Conservation (phyloP, 2,329 filamentous ascomycete species). For the Boeremia lycopersici region DNA sequence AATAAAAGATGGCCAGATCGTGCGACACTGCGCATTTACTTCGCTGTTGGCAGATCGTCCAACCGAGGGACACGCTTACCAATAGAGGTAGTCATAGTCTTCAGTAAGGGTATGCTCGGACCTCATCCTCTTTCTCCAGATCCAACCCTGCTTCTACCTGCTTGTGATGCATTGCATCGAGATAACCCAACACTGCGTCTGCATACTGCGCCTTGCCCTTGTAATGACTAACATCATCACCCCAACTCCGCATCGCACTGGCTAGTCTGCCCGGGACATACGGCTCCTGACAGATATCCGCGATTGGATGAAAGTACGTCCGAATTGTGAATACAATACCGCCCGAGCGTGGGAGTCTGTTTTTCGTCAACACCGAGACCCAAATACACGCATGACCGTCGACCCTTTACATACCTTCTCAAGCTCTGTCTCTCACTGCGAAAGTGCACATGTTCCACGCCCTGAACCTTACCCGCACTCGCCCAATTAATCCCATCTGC, state of each 20-base stretch:
- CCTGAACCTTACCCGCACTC: slow-evolving; percentile 70
- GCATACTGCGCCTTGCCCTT: slow-evolving; percentile 79
- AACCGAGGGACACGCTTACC: slow-evolving; percentile 6
- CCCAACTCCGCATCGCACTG: slow-evolving; percentile 81
- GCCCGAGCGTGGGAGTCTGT: slow-evolving; percentile 52
- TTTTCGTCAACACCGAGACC: background rate
- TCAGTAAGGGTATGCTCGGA: slow-evolving; percentile 65
- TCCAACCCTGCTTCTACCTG: slow-evolving; percentile 73
- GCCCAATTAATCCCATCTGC: slow-evolving; percentile 55
- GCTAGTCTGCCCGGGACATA: slow-evolving; percentile 80
- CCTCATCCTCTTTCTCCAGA: slow-evolving; percentile 61
- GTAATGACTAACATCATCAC: slow-evolving; percentile 75
- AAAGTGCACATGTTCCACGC: slow-evolving; percentile 76
- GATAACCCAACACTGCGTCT: slow-evolving; percentile 74
- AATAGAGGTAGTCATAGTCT: background rate
- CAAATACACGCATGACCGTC: background rate
- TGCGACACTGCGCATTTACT: slow-evolving; percentile 20
- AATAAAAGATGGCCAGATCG: background rate
- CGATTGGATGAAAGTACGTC: slow-evolving; percentile 78
- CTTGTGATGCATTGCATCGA: slow-evolving; percentile 75
- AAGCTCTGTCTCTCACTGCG: slow-evolving; percentile 76
- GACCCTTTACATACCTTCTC: slow-evolving; percentile 52
- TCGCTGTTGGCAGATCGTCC: slow-evolving; percentile 9
- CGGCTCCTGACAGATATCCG: slow-evolving; percentile 69
- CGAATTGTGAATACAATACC: slow-evolving; percentile 74